phyloP scores from a whole-genome alignment of 2,329 filamentous ascomycete genomes.

The Raffaelea albimanens region DNA sequence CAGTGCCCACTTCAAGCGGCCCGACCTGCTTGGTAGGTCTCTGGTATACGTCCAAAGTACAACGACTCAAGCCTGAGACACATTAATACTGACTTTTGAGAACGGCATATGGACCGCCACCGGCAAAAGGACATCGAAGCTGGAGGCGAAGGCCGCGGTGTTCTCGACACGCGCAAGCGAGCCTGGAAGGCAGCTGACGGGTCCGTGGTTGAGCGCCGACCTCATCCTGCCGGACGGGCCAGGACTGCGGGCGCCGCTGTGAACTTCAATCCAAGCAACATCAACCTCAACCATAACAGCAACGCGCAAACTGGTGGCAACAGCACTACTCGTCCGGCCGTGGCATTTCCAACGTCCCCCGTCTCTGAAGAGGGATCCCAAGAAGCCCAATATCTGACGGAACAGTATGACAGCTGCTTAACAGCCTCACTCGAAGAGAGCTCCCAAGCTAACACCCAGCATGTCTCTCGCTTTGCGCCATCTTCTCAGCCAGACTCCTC shows the following conservation, averaged over 20 bases:
- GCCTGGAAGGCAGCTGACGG: slow-evolving; percentile 11
- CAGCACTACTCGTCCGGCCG: no score
- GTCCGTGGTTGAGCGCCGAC: slow-evolving; percentile 6
- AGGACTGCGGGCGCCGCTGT: not conserved
- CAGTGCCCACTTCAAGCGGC: slow-evolving; percentile 12
- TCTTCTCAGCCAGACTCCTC: no score
- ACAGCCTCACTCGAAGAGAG: no score
- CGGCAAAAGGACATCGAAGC: slow-evolving; percentile 9
- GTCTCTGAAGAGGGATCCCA: slow-evolving; percentile 2
- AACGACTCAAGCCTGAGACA: no score
- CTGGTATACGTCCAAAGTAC: not conserved
- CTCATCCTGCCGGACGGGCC: not conserved
- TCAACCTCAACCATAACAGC: no score
- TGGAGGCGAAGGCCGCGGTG: slow-evolving; percentile 10
- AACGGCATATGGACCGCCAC: slow-evolving; percentile 11
- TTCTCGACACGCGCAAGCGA: slow-evolving; percentile 11
- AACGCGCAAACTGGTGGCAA: no score
- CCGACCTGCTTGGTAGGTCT: slow-evolving; percentile 8
- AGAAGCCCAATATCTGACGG: no score
- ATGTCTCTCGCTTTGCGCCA: no score
- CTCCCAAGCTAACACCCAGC: no score
- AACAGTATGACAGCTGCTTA: no score
- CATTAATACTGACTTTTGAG: not conserved
- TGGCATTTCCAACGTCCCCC: slow-evolving; percentile 7
- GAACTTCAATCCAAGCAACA: no score